Conservation (phyloP, 208 protist species). For the Polymyxa betae region DNA sequence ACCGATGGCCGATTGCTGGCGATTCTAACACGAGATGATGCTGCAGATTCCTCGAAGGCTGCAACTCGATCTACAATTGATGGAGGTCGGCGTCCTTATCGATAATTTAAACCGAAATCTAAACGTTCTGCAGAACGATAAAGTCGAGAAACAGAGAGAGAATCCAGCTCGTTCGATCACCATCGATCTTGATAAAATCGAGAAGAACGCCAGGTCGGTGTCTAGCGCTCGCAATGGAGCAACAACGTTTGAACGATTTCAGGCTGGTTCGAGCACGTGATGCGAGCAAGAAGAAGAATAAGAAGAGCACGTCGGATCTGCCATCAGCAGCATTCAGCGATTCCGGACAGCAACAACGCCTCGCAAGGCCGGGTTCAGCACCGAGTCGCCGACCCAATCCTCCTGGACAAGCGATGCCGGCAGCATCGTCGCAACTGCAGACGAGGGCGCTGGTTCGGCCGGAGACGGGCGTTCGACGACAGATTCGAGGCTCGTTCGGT, state of each 20-base stretch:
- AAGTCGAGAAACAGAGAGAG: no score
- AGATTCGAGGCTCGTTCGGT: no score
- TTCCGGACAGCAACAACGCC: background rate
- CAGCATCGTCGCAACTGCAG: no score
- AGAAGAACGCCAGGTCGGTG: constrained; percentile 4
- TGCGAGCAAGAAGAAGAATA: constrained; percentile 42
- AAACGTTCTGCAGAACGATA: no score
- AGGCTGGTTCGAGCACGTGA: background rate
- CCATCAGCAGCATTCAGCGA: background rate
- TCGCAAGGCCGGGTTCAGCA: constrained; percentile 5
- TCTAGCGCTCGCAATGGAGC: no score
- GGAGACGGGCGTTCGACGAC: no score
- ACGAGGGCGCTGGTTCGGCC: no score
- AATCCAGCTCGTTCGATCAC: no score
- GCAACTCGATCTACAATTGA: background rate
- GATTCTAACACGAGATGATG: background rate
- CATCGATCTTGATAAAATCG: constrained; percentile 37
- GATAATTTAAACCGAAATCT: background rate
- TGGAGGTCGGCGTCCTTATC: no score
- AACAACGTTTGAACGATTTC: background rate
- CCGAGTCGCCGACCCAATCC: no score
- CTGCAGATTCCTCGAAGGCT: background rate
- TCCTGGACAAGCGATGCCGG: no score
- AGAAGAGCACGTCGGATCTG: constrained; percentile 53
- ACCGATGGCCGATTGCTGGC: background rate